A percentile compares a stretch with the other conserved stretches of the same genome.
phyloP scores from a whole-genome alignment of 225 moss, liverwort and hornwort genomes.

The Asterella californica region DNA sequence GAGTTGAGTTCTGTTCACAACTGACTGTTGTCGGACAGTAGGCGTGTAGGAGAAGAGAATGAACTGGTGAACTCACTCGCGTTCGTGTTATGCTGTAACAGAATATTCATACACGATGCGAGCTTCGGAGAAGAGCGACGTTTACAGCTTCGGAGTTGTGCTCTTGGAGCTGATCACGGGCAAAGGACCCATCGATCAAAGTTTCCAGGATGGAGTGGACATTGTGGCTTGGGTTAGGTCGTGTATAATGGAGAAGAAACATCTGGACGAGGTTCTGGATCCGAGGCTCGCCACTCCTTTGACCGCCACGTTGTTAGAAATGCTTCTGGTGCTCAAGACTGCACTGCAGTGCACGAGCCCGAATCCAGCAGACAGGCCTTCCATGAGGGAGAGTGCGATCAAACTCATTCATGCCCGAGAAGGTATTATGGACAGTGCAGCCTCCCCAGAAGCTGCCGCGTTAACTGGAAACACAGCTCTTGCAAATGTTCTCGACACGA shows the following conservation, averaged over 20 bases:
- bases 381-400: constrained; percentile 41
- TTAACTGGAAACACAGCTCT: constrained; percentile 6
- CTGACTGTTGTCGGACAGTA: too few species aligned
- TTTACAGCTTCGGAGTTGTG: constrained; percentile 31
- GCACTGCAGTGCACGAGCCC: constrained; percentile 35
- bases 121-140: constrained; percentile 41
- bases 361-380: constrained; percentile 41
- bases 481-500: background rate
- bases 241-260: constrained; percentile 25
- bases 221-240: constrained; percentile 43
- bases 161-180: constrained; percentile 28
- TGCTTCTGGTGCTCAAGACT: constrained; percentile 38
- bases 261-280: constrained; percentile 35
- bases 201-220: constrained; percentile 21
- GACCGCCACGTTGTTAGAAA: constrained; percentile 17
- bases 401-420: constrained; percentile 29
- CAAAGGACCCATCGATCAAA: constrained; percentile 14
- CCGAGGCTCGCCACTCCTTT: constrained; percentile 18
- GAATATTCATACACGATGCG: constrained; percentile 77
- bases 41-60: too few species aligned
- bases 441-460: background rate
- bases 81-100: background rate
- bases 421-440: background rate
- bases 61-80: too few species aligned
- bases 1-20: too few species aligned